Conservation (phyloP, 2,329 filamentous ascomycete genomes). For the Ascochyta viciae-villosae region DNA sequence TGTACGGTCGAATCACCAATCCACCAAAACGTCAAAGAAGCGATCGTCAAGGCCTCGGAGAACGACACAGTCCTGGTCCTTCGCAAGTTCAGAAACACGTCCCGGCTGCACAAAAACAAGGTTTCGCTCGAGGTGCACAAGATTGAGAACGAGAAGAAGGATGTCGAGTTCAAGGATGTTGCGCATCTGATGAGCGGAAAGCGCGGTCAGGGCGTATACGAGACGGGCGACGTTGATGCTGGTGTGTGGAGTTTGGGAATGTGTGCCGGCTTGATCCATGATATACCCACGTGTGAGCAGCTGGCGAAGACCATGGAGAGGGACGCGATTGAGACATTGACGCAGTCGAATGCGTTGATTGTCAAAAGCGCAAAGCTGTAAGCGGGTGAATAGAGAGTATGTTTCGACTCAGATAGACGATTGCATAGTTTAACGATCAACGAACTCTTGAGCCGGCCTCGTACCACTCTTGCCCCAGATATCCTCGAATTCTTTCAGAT, state of each 20-base stretch:
- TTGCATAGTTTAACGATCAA: constrained; percentile 10
- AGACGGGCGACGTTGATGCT: constrained; percentile 37
- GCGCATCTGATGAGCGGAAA: constrained; percentile 40
- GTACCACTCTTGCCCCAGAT: constrained; percentile 8
- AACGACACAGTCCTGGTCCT: constrained; percentile 36
- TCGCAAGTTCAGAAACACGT: constrained; percentile 37
- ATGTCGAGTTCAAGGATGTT: constrained; percentile 37
- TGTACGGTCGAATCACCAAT: constrained; percentile 36
- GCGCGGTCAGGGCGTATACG: constrained; percentile 35
- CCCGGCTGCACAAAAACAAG: constrained; percentile 36
- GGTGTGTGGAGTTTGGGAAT: constrained; percentile 77
- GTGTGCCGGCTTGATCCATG: constrained; percentile 76
- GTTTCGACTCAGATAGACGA: not conserved
- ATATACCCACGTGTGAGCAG: constrained; percentile 54
- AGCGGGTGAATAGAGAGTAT: not conserved
- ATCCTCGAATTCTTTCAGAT: constrained; percentile 12
- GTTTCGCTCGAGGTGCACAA: constrained; percentile 32
- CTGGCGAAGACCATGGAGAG: constrained; percentile 38
- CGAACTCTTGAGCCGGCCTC: constrained; percentile 8
- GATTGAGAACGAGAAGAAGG: constrained; percentile 36
- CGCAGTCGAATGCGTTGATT: constrained; percentile 27
- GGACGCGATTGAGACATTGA: constrained; percentile 34
- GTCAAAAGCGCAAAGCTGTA: constrained; percentile 25
- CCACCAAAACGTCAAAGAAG: constrained; percentile 35
- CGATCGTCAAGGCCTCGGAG: constrained; percentile 34